These are phyloP conservation scores for Nowakowskiella sp. DNA, from an alignment of 192 early-diverging fungal species.

Conservation along the genomic window DNA sequence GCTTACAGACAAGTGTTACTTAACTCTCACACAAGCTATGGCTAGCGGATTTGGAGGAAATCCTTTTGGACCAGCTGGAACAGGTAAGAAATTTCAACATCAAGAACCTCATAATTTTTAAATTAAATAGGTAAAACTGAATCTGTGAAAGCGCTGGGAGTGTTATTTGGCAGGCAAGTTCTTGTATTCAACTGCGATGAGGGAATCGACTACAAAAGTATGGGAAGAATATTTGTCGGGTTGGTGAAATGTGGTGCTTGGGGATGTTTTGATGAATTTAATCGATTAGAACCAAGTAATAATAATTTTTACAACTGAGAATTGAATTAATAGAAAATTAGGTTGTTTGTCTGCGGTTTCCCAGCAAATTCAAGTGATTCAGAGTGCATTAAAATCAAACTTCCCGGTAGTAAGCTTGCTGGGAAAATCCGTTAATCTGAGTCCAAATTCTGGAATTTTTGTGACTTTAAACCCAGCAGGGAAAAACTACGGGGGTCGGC, in stretches of 20 bases:
- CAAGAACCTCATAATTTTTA: no score
- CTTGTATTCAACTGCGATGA: conserved; percentile 59
- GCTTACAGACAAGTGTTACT: conserved; percentile 53
- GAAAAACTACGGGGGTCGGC: conserved; percentile 53
- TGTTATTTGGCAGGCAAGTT: conserved; percentile 50
- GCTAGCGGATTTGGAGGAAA: conserved; percentile 53
- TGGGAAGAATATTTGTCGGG: conserved; percentile 57
- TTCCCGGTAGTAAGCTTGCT: conserved; percentile 29
- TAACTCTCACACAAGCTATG: conserved; percentile 55
- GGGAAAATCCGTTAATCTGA: conserved; percentile 35
- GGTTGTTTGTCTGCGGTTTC: conserved; percentile 53
- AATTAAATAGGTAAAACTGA: conserved; percentile 55
- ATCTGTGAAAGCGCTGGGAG: conserved; percentile 49
- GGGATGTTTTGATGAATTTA: conserved; percentile 61
- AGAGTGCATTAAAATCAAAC: conserved; percentile 40
- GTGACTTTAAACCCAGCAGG: conserved; percentile 56
- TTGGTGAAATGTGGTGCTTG: conserved; percentile 55
- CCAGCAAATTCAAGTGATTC: conserved; percentile 57
- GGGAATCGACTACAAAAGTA: conserved; percentile 57
- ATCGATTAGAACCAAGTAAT: conserved; percentile 50
- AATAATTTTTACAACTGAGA: no score
- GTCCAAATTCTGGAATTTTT: conserved; percentile 52
- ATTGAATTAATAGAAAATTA: no score
- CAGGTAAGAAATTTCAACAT: no score
- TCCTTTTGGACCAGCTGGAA: conserved; percentile 54